phyloP scores from a whole-genome alignment of 2,329 filamentous ascomycete genomes.

The Clarireedia sp. region DNA sequence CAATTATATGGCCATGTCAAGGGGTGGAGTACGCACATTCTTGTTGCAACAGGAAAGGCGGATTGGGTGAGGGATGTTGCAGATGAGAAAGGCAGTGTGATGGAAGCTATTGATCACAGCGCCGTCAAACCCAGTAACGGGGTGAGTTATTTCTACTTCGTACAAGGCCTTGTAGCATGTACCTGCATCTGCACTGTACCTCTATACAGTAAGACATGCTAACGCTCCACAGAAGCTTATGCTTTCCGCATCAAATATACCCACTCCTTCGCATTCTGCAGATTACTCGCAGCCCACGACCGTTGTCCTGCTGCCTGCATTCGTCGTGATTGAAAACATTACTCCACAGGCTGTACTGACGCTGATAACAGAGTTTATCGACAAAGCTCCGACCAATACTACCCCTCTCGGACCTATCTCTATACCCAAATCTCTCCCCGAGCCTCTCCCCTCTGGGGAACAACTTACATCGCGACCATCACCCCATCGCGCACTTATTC shows the following conservation, averaged over 20 bases:
- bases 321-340: slow-evolving; percentile 76
- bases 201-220: slow-evolving; percentile 16
- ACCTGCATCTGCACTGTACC: not conserved
- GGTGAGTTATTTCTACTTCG: slow-evolving; percentile 37
- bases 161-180: not conserved
- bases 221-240: slow-evolving; percentile 61
- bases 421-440: slow-evolving; percentile 28
- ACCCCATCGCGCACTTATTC: slow-evolving; percentile 77
- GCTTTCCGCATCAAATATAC: slow-evolving; percentile 88
- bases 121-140: slow-evolving; percentile 57
- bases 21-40: slow-evolving; percentile 79
- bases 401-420: slow-evolving; percentile 56
- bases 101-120: slow-evolving; percentile 60
- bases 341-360: slow-evolving; percentile 65
- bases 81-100: slow-evolving; percentile 79
- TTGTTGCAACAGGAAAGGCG: slow-evolving; percentile 91
- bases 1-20: slow-evolving; percentile 78
- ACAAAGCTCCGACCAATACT: slow-evolving; percentile 64
- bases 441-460: slow-evolving; percentile 27
- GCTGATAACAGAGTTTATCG: slow-evolving; percentile 64
- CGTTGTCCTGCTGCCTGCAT: slow-evolving; percentile 76
- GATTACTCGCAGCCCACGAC: slow-evolving; percentile 65
- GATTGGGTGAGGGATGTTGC: slow-evolving; percentile 89
- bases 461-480: slow-evolving; percentile 54
- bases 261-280: slow-evolving; percentile 59